A percentile compares a stretch with the other conserved stretches of the same genome.
Evolutionary conservation across 306 rosid species (phyloP).

Genomic region (Cicer yamashitae): DNA sequence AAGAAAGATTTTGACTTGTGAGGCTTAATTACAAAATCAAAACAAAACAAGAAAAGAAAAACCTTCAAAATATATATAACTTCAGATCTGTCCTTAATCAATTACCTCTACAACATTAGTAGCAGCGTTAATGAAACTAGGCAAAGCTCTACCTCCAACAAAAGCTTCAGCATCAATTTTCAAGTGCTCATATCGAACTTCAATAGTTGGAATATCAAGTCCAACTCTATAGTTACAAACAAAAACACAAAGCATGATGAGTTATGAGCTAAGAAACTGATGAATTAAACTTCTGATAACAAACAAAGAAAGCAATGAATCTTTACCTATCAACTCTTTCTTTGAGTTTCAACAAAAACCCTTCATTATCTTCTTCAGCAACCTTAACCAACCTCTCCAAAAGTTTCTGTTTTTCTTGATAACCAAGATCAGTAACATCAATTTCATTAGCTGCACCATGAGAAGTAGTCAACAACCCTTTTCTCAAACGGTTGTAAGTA

Average conservation of each 20-base stretch:
- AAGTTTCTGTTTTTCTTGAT: conserved; percentile 47
- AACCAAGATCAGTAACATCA: conserved; percentile 56
- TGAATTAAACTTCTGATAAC: not conserved
- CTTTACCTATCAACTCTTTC: conserved; percentile 59
- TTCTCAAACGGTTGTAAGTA: conserved; percentile 70
- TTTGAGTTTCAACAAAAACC: conserved; percentile 62
- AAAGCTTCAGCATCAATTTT: conserved; percentile 62
- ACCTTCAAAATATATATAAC: not conserved
- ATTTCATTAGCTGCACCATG: conserved; percentile 59
- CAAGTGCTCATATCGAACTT: conserved; percentile 61
- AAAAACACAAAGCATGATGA: not conserved
- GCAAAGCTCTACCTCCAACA: conserved; percentile 70
- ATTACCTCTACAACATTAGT: conserved; percentile 48
- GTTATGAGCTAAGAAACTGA: not conserved
- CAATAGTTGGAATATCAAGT: conserved; percentile 60
- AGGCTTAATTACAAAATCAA: not conserved
- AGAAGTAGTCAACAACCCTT: conserved; percentile 62
- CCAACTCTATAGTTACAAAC: conserved; percentile 53
- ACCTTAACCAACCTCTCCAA: conserved; percentile 58
- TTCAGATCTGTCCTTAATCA: not conserved
- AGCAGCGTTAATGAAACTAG: conserved; percentile 57
- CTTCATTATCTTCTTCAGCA: conserved; percentile 61
- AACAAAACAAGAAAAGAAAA: not conserved
- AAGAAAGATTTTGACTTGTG: not conserved
- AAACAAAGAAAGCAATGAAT: not conserved